Evolutionary conservation across 139 green algal species (phyloP).

Genomic region (Auxenochlorella pyrenoidosa): DNA sequence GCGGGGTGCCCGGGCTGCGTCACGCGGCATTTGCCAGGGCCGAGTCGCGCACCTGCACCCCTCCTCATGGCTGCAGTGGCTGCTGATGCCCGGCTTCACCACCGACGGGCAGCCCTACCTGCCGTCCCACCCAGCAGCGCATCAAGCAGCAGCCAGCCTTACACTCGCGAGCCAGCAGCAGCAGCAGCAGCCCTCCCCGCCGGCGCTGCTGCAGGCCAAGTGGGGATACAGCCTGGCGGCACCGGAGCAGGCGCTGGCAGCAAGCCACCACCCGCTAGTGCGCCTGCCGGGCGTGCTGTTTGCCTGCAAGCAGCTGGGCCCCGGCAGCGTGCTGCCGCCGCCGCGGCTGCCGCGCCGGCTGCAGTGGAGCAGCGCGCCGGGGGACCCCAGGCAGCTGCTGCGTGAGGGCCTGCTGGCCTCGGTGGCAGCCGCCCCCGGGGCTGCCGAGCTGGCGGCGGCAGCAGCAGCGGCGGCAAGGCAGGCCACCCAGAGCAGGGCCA

Average conservation of each 20-base stretch:
- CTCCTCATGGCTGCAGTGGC: neutral
- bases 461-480: neutral
- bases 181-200: neutral
- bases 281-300: constrained; percentile 30
- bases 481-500: neutral
- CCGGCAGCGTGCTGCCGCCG: neutral
- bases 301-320: constrained; percentile 14
- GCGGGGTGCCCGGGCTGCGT: no score
- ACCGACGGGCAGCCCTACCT: constrained; percentile 7
- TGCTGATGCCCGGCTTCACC: constrained; percentile 10
- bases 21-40: no score
- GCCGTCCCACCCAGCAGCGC: neutral
- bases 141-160: neutral
- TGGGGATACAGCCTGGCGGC: constrained; percentile 39
- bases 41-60: neutral
- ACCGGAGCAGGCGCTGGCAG: neutral
- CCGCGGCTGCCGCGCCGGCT: constrained; percentile 28
- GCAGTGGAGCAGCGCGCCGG: neutral
- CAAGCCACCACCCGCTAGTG: neutral
- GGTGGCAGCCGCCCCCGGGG: neutral
- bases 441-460: neutral
- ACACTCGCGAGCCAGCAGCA: neutral
- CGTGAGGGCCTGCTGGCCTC: neutral
- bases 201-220: constrained; percentile 33
- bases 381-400: neutral